Evolutionary conservation across 202 grass and related monocot species (phyloP), one percentile per base, ranked within the genome.

Genomic region (Saccharum hybrid): DNA sequence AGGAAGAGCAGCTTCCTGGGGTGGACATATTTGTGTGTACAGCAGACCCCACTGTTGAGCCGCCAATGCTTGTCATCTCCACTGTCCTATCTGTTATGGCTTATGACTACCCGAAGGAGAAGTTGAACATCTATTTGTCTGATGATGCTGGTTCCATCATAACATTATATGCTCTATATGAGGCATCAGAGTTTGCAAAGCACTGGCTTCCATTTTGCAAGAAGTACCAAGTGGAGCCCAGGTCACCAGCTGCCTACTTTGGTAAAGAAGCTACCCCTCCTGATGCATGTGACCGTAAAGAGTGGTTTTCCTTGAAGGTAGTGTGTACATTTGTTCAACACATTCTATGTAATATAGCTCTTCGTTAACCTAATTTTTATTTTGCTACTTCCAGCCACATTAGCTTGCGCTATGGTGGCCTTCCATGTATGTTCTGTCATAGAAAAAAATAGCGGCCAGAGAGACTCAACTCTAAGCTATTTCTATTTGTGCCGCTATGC

Each of bases 1-100:
- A 60, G 43, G 83, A 82, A 22, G 67, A 51, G 15, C 48, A 51
- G 40, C 80, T 97, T 80, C 94, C 94, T 0, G 67, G 83, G 9
- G 84, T 97, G 81, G 94, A 97, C 60, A 84, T 94, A 83, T 94
- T 97, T 77, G 90, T 94, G 66, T 97, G 92, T 79, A 94, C 92
- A 43, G 86, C 94, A 0, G 92, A 97, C 36, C 92, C 90, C 31
- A 74, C 72, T 21, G 57, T 84, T 34, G 92, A 97, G 75, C 94
- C 94, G 36, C 92, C 90, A 37, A 94, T 70, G 64, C 78, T 97
- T 71, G 94, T 97, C 68, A 85, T 93, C 52, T 91, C 88, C 64
- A 37, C 92, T 3, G 75, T 94, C 77, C 86, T 97, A 18, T 97
- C 94, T 31, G 82, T 93, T 16, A 93, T 97, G 94, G 90, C 90